A percentile compares a stretch with the other conserved stretches of the same genome.
Evolutionary conservation across 257 asterid genomes (phyloP).

Genomic region (Hygrophila difformis): DNA sequence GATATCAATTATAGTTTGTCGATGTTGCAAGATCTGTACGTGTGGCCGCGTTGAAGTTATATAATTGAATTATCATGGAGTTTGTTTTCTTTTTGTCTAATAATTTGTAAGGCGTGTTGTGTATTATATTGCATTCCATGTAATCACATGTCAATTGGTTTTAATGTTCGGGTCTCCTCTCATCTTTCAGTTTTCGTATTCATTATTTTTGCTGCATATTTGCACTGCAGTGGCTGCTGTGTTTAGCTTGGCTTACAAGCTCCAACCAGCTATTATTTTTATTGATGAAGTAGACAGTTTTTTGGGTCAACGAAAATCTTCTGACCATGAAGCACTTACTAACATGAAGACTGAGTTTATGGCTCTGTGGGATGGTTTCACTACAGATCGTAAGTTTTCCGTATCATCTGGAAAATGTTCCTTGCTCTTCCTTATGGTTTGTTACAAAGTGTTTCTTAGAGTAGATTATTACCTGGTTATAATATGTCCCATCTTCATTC

Average conservation of each 20-base stretch:
- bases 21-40: no score
- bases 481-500: background rate
- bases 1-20: no score
- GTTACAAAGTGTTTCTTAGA: background rate
- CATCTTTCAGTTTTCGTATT: background rate
- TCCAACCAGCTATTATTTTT: conserved; percentile 92
- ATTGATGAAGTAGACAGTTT: conserved; percentile 95
- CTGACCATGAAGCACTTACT: conserved; percentile 74
- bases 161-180: no score
- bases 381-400: conserved; percentile 72
- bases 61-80: no score
- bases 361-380: conserved; percentile 98
- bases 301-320: conserved; percentile 79
- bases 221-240: conserved; percentile 74
- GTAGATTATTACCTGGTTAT: background rate
- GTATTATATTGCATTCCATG: no score
- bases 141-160: no score
- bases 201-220: conserved; percentile 8
- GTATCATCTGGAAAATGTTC: no score
- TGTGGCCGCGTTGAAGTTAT: no score
- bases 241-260: conserved; percentile 81
- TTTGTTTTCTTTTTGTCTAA: no score
- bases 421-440: background rate
- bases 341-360: conserved; percentile 93
- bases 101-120: no score